Percentiles rank a stretch among this genome's conserved stretches.
Evolutionary conservation across 768 basidiomycete genomes (phyloP).

Genomic region (Amanita rubescens): DNA sequence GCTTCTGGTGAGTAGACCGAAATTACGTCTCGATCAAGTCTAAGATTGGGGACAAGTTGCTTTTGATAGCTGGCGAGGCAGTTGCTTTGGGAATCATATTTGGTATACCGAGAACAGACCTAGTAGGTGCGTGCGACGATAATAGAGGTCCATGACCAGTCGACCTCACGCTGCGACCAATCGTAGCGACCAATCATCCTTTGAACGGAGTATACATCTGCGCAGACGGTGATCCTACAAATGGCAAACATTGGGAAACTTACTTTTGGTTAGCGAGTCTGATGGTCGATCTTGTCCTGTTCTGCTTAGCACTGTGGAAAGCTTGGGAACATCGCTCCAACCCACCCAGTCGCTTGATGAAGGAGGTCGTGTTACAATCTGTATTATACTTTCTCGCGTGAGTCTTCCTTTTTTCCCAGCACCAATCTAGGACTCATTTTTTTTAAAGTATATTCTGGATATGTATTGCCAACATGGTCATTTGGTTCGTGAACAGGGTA

Average conservation of each 20-base stretch:
- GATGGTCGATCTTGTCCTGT: slow-evolving; percentile 21
- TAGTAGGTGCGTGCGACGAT: slow-evolving; percentile 15
- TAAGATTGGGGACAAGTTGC: slow-evolving; percentile 7
- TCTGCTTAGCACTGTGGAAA: slow-evolving; percentile 23
- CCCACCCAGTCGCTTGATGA: slow-evolving; percentile 19
- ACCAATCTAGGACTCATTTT: neutral
- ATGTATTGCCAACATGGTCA: slow-evolving; percentile 23
- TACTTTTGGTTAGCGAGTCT: slow-evolving; percentile 24
- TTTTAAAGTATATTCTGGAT: slow-evolving; percentile 25
- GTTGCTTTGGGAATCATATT: slow-evolving; percentile 23
- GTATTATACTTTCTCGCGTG: slow-evolving; percentile 26
- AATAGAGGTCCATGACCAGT: neutral
- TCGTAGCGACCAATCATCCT: slow-evolving; percentile 24
- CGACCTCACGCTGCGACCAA: neutral
- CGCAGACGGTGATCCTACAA: slow-evolving; percentile 24
- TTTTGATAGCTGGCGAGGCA: slow-evolving; percentile 18
- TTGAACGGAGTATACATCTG: slow-evolving; percentile 25
- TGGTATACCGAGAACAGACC: slow-evolving; percentile 17
- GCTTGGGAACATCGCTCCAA: slow-evolving; percentile 20
- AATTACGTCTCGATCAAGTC: neutral
- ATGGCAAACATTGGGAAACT: slow-evolving; percentile 24
- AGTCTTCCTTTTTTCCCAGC: slow-evolving; percentile 7
- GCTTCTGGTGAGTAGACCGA: slow-evolving; percentile 4
- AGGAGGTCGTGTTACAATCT: slow-evolving; percentile 22
- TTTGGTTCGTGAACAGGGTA: slow-evolving; percentile 25